These are phyloP conservation scores for Phytophthora podocarpi DNA, from an alignment of 352 stramenopile genomes.

Conservation along the genomic window DNA sequence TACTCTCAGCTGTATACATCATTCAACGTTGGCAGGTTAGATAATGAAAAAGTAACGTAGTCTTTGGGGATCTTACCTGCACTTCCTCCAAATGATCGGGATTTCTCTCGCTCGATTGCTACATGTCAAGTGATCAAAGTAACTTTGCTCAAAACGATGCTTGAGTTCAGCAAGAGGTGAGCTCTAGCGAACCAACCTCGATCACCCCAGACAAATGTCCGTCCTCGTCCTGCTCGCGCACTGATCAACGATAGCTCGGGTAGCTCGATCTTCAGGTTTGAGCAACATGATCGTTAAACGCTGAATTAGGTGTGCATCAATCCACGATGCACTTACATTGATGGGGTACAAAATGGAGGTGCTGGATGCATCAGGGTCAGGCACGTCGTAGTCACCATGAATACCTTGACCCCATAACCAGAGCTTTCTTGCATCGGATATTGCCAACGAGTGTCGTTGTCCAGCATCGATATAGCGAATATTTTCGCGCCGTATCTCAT, in stretches of 20 bases:
- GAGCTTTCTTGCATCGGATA: slow-evolving; percentile 62
- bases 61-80: slow-evolving; percentile 25
- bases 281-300: no score
- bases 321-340: slow-evolving; percentile 30
- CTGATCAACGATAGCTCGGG: slow-evolving; percentile 59
- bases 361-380: slow-evolving; percentile 47
- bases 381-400: slow-evolving; percentile 53
- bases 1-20: slow-evolving; percentile 37
- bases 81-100: slow-evolving; percentile 49
- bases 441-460: slow-evolving; percentile 69
- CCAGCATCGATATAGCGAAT: slow-evolving; percentile 71
- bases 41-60: not conserved
- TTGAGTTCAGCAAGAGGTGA: not conserved
- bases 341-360: slow-evolving; percentile 62
- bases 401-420: slow-evolving; percentile 81
- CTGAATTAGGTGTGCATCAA: not conserved
- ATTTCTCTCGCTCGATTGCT: slow-evolving; percentile 36
- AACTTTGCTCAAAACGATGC: not conserved
- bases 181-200: slow-evolving; percentile 38
- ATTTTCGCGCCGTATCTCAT: slow-evolving; percentile 64
- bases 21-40: not conserved
- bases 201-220: slow-evolving; percentile 83
- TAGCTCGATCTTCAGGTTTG: slow-evolving; percentile 46
- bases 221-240: slow-evolving; percentile 56
- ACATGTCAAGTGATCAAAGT: not conserved